Evolutionary conservation across 139 green algal species (phyloP).

Genomic region (Edaphochlamys debaryana): DNA sequence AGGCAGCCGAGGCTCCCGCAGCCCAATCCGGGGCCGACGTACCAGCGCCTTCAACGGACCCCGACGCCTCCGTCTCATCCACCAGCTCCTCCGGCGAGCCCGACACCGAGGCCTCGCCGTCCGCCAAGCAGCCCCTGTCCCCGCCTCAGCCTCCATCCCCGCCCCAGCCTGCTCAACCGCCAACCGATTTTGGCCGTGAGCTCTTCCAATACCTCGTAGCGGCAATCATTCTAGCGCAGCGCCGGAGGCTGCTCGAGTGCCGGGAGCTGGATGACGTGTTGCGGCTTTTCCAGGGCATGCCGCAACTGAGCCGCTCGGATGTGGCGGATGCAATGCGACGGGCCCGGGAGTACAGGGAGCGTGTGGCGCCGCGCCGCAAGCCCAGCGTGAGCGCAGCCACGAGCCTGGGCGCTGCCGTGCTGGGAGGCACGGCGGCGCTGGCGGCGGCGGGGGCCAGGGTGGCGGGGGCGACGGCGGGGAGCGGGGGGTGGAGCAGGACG

Average conservation of each 20-base stretch:
- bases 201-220: slow-evolving; percentile 79
- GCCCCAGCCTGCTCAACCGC: no score
- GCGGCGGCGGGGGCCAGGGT: background rate
- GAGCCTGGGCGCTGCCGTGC: no score
- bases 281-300: slow-evolving; percentile 68
- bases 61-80: no score
- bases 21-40: background rate
- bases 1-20: no score
- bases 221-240: slow-evolving; percentile 63
- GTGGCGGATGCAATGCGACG: background rate
- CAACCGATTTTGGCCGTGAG: slow-evolving; percentile 2
- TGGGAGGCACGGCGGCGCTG: no score
- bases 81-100: background rate
- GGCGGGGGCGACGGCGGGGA: no score
- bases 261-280: slow-evolving; percentile 77
- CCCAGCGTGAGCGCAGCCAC: background rate
- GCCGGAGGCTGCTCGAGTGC: slow-evolving; percentile 65
- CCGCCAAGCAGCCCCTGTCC: background rate
- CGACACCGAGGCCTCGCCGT: no score
- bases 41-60: background rate
- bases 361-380: background rate
- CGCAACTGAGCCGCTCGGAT: background rate
- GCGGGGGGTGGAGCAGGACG: no score
- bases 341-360: slow-evolving; percentile 7
- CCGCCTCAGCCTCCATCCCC: no score